Percentiles rank a stretch among this genome's conserved stretches.
phyloP scores from a whole-genome alignment of 1,284 basidiomycete genomes.

The Irpex lacteus region DNA sequence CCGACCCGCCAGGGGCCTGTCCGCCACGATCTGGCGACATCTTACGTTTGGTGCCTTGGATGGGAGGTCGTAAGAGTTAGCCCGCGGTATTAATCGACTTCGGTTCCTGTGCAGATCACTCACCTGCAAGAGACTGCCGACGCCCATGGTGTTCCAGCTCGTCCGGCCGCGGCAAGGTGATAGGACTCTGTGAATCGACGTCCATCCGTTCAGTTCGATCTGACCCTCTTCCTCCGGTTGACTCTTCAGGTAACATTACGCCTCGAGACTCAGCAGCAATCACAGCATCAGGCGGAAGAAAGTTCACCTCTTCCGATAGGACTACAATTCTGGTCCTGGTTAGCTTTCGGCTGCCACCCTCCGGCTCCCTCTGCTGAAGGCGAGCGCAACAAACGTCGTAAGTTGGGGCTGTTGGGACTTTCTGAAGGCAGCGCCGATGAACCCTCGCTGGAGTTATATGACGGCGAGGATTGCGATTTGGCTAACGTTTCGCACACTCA shows the following conservation, averaged over 20 bases:
- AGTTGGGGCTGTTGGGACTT: slow-evolving; percentile 44
- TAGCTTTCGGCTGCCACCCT: slow-evolving; percentile 17
- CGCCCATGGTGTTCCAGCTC: slow-evolving; percentile 56
- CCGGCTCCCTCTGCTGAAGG: slow-evolving; percentile 28
- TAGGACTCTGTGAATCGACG: slow-evolving; percentile 34
- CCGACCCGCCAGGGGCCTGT: slow-evolving; percentile 49
- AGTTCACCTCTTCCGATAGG: slow-evolving; percentile 4
- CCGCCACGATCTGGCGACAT: slow-evolving; percentile 65
- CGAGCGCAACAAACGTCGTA: slow-evolving; percentile 38
- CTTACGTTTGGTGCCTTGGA: slow-evolving; percentile 72
- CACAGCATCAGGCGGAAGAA: background rate
- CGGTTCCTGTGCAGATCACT: slow-evolving; percentile 15
- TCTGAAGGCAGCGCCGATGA: slow-evolving; percentile 36
- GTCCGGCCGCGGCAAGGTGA: slow-evolving; percentile 34
- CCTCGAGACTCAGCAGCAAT: slow-evolving; percentile 1
- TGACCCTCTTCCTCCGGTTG: slow-evolving; percentile 28
- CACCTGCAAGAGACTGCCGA: slow-evolving; percentile 34
- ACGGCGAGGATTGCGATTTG: slow-evolving; percentile 59
- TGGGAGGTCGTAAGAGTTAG: slow-evolving; percentile 28
- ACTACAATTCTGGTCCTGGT: slow-evolving; percentile 14
- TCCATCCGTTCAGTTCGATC: slow-evolving; percentile 41
- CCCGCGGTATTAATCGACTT: background rate
- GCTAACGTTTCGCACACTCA: slow-evolving; percentile 12
- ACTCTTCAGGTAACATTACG: slow-evolving; percentile 21
- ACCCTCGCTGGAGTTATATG: slow-evolving; percentile 68